Base-by-base conservation (phyloP, 768 basidiomycete species). In the Phaeolepiota aurea region DNA sequence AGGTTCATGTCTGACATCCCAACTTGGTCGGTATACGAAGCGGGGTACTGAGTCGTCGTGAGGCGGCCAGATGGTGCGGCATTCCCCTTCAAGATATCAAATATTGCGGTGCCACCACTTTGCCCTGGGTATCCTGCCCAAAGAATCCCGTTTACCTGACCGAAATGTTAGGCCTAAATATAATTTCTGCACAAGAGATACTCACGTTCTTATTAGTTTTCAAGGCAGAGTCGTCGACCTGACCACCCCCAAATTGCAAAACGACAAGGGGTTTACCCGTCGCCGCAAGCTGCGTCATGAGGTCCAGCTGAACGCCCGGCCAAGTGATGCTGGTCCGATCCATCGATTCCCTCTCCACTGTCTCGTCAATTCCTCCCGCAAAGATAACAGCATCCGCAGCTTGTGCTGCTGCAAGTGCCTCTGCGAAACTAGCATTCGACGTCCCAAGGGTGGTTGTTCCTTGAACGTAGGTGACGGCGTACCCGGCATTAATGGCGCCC, bases 111-210 rank as follows among this genome's bases (percentile, higher is more conserved):
- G 18, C 76, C 77, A 2, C 74, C 76, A 45, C 67, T 70, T 47
- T 76, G 74, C 3, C 74, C 70, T 1, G 74, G 74, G 50, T 76
- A 79, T 3, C 76, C 76, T 12, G 61, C 76, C 75, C 75, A 77
- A 10, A 77, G 15, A 30, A 77, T 61, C 0, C 74, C 68, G 46
- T 70, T 73, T 31, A 77, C 68, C 74, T 74, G 15, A 19, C 9
- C n/a, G n/a, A n/a, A n/a, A n/a, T n/a, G n/a, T n/a, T n/a, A n/a
- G n/a, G n/a, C n/a, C 16, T n/a, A 42, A 37, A 12, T 13, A 18
- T 30, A 42, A 37, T 38, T 5, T 3, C 28, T 40, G 20, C n/a
- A n/a, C 10, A 40, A 35, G 39, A 12, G 15, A 23, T 40, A 47
- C 59, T 46, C 20, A 73, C 74, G 23, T 56, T 63, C 19, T 52